phyloP scores from a whole-genome alignment of 2,329 filamentous ascomycete species.

The Colletotrichum musicola region DNA sequence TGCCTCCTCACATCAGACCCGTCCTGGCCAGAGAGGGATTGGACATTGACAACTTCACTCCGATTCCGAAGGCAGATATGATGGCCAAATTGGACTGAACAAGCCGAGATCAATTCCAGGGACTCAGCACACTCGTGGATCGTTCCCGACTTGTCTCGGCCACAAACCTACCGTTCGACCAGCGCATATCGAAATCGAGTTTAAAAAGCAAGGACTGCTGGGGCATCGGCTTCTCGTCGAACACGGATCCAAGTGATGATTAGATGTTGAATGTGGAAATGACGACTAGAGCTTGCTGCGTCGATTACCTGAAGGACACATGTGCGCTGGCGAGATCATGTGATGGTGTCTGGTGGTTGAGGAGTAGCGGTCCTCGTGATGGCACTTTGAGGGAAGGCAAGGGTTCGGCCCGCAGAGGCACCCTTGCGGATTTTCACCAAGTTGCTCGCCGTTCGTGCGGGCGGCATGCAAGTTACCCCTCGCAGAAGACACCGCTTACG shows the following conservation, averaged over 20 bases:
- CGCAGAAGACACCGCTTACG: conserved; percentile 57
- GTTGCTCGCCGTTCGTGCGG: conserved; percentile 34
- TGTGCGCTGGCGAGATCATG: conserved; percentile 40
- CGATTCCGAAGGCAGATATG: conserved; percentile 95
- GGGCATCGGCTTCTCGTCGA: conserved; percentile 26
- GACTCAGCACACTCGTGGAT: conserved; percentile 42
- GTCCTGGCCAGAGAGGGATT: conserved; percentile 82
- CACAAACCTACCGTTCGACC: conserved; percentile 36
- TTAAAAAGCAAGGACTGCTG: conserved; percentile 42
- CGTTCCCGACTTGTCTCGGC: conserved; percentile 33
- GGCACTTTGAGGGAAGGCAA: conserved; percentile 14
- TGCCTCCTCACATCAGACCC: conserved; percentile 84
- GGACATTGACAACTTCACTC: conserved; percentile 94
- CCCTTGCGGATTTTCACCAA: conserved; percentile 12
- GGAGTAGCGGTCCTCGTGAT: conserved; percentile 3
- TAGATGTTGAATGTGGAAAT: conserved; percentile 42
- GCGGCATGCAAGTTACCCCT: conserved; percentile 51
- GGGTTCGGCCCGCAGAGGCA: conserved; percentile 19
- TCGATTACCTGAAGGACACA: conserved; percentile 42
- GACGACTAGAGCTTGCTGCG: conserved; percentile 35
- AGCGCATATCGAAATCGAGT: conserved; percentile 47
- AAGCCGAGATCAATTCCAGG: conserved; percentile 49
- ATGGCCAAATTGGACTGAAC: conserved; percentile 95
- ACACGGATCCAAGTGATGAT: conserved; percentile 34
- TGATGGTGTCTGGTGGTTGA: conserved; percentile 26